These are phyloP conservation scores for Biancaea sappan DNA, from an alignment of 306 rosid genomes.

Conservation along the genomic window DNA sequence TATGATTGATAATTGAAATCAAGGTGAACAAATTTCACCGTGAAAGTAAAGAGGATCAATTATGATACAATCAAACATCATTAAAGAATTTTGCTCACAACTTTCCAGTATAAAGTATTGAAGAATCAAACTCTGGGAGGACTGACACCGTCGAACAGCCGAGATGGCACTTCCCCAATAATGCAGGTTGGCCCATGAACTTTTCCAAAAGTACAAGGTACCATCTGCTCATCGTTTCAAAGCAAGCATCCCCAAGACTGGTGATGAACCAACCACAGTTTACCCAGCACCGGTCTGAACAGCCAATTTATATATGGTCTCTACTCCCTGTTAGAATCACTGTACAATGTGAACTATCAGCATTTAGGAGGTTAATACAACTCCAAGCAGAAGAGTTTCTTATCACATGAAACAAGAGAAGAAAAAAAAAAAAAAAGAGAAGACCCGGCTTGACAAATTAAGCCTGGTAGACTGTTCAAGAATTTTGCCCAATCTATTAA, in stretches of 20 bases:
- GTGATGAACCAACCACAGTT: slow-evolving; percentile 33
- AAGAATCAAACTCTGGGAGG: slow-evolving; percentile 42
- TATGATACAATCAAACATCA: slow-evolving; percentile 53
- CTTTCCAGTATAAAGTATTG: slow-evolving; percentile 32
- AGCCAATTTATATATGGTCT: slow-evolving; percentile 29
- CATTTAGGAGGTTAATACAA: slow-evolving; percentile 33
- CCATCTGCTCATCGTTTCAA: slow-evolving; percentile 19
- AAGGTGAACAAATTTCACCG: slow-evolving; percentile 45
- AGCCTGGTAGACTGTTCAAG: slow-evolving; percentile 37
- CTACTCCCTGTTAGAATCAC: slow-evolving; percentile 40
- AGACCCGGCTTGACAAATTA: slow-evolving; percentile 33
- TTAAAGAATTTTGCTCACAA: slow-evolving; percentile 45
- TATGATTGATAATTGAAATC: slow-evolving; percentile 7
- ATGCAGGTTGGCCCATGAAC: slow-evolving; percentile 19
- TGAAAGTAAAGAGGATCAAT: slow-evolving; percentile 39
- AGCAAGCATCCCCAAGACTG: slow-evolving; percentile 20
- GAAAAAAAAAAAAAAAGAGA: not conserved
- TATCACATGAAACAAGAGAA: slow-evolving; percentile 29
- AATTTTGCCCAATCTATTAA: slow-evolving; percentile 30
- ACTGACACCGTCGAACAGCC: slow-evolving; percentile 31
- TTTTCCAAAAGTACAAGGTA: not conserved
- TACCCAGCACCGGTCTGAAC: slow-evolving; percentile 29
- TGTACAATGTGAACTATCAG: slow-evolving; percentile 47
- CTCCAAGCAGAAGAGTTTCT: slow-evolving; percentile 40
- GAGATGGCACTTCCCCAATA: slow-evolving; percentile 30